Evolutionary conservation across 768 basidiomycete species (phyloP).

Genomic region (Tephrocybe sp.): DNA sequence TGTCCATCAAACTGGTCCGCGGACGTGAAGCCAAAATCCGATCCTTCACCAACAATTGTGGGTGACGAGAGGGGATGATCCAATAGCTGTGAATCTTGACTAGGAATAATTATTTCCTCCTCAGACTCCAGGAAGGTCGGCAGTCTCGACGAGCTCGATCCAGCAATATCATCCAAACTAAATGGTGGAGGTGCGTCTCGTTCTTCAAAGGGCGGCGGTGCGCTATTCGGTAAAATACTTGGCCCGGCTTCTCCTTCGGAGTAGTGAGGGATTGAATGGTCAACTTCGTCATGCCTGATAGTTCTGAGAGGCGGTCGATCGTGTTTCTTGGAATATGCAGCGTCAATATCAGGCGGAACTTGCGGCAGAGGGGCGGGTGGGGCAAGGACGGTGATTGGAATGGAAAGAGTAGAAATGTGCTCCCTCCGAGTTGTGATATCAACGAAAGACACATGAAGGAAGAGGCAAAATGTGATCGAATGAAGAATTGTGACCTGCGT

Average conservation of each 20-base stretch:
- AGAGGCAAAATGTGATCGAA: constrained; percentile 73
- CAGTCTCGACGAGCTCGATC: constrained; percentile 56
- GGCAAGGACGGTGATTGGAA: constrained; percentile 72
- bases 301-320: constrained; percentile 76
- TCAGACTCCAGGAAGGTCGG: constrained; percentile 84
- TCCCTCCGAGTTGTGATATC: constrained; percentile 68
- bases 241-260: constrained; percentile 75
- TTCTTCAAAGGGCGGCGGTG: constrained; percentile 85
- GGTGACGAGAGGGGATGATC: constrained; percentile 30
- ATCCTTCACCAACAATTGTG: constrained; percentile 69
- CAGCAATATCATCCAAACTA: constrained; percentile 49
- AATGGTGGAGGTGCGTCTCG: constrained; percentile 79
- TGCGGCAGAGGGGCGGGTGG: constrained; percentile 78
- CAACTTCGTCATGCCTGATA: constrained; percentile 63
- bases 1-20: constrained; percentile 83
- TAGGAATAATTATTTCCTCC: constrained; percentile 67
- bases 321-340: constrained; percentile 85
- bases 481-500: constrained; percentile 84
- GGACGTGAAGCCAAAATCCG: constrained; percentile 67
- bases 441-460: constrained; percentile 75
- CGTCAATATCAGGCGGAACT: constrained; percentile 67
- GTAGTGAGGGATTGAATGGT: constrained; percentile 60
- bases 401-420: constrained; percentile 55
- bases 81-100: constrained; percentile 34
- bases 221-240: constrained; percentile 58